Conservation (phyloP, 2,329 filamentous ascomycete genomes). For the Neonectria neomacrospora region DNA sequence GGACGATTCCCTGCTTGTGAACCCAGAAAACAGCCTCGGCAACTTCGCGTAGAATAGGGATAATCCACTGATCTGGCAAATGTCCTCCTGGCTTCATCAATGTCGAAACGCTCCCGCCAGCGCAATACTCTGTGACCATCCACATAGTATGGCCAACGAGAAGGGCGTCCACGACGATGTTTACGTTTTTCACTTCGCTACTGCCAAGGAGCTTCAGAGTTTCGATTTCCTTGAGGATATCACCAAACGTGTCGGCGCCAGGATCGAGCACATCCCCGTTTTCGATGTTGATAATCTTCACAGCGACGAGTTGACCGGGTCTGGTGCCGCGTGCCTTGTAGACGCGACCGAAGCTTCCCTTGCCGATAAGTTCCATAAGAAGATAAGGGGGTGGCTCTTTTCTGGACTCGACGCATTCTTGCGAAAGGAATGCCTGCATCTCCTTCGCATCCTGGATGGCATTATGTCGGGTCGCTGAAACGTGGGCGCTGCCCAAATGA, state of each 20-base stretch:
- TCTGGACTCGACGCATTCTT: slow-evolving; percentile 68
- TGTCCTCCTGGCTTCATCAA: slow-evolving; percentile 74
- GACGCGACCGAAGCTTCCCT: slow-evolving; percentile 80
- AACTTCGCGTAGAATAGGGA: slow-evolving; percentile 74
- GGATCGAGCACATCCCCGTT: slow-evolving; percentile 72
- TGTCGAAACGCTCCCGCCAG: slow-evolving; percentile 82
- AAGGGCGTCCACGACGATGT: slow-evolving; percentile 81
- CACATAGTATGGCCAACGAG: slow-evolving; percentile 83
- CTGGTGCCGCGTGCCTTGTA: slow-evolving; percentile 67
- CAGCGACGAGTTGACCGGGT: slow-evolving; percentile 65
- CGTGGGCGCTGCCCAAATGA: not conserved
- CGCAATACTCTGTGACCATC: slow-evolving; percentile 90
- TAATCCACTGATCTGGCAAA: slow-evolving; percentile 76
- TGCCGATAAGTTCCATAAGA: slow-evolving; percentile 79
- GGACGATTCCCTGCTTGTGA: slow-evolving; percentile 75
- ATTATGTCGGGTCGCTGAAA: slow-evolving; percentile 52
- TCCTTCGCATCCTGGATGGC: slow-evolving; percentile 76
- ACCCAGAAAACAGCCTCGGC: slow-evolving; percentile 75
- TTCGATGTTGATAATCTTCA: slow-evolving; percentile 83
- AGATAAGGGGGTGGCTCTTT: slow-evolving; percentile 72
- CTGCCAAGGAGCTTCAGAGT: slow-evolving; percentile 69
- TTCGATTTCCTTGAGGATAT: slow-evolving; percentile 71
- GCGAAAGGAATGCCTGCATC: slow-evolving; percentile 73
- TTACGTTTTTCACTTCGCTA: slow-evolving; percentile 81
- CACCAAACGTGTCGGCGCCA: slow-evolving; percentile 68